Conservation (phyloP, 108 stramenopile species). For the Nitzschia palea region DNA sequence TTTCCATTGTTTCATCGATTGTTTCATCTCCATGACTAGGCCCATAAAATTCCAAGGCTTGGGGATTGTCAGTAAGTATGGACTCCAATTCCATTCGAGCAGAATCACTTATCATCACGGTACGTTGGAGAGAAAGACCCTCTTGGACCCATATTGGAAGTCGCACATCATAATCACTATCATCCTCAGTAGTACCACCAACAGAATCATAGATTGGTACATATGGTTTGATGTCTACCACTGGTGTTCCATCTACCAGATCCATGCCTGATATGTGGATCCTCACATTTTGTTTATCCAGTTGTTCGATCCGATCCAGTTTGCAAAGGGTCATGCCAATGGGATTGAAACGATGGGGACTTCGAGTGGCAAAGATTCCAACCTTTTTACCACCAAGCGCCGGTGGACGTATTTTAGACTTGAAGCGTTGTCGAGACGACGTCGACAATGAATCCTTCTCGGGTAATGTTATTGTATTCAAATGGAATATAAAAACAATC, state of each 20-base stretch:
- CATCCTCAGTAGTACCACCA: not conserved
- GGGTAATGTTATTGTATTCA: no score
- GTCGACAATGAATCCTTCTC: no score
- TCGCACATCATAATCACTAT: not conserved
- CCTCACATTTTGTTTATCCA: conserved; percentile 26
- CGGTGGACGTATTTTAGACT: conserved; percentile 85
- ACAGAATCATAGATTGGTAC: conserved; percentile 87
- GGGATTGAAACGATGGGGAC: conserved; percentile 96
- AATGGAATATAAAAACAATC: conserved; percentile 95
- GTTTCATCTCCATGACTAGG: conserved; percentile 47
- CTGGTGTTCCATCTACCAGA: conserved; percentile 92
- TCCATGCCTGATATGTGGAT: conserved; percentile 86
- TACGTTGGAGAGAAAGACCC: conserved; percentile 68
- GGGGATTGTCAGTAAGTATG: conserved; percentile 37
- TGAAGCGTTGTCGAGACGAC: conserved; percentile 21
- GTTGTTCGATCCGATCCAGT: conserved; percentile 58
- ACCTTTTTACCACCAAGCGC: conserved; percentile 90
- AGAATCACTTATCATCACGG: conserved; percentile 41
- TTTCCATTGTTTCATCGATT: conserved; percentile 31
- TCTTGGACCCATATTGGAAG: conserved; percentile 74
- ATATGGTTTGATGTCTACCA: conserved; percentile 92
- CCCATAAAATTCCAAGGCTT: conserved; percentile 72
- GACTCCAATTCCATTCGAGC: conserved; percentile 44
- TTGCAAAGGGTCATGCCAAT: conserved; percentile 91
- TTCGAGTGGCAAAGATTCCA: conserved; percentile 94